A percentile compares a stretch with the other conserved stretches of the same genome.
Conservation (phyloP, 345 rosid genomes). For the Dipteronia dyeriana region DNA sequence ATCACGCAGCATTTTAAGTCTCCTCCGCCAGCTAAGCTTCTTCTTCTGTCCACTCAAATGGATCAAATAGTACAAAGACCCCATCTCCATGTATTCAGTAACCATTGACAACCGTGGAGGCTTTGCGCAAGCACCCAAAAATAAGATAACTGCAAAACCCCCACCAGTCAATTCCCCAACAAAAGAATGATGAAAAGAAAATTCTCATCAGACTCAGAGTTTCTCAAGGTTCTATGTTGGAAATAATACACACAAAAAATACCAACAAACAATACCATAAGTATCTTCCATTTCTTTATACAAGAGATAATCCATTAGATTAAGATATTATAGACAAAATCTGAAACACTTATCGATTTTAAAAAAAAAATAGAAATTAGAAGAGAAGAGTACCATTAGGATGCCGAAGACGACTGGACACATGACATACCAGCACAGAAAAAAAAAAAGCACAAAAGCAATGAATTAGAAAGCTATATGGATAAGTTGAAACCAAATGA, state of each 20-base stretch:
- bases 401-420: slow-evolving; percentile 90
- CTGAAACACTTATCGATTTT: not conserved
- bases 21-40: slow-evolving; percentile 82
- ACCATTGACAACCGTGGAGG: slow-evolving; percentile 94
- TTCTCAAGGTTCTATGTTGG: slow-evolving; percentile 3
- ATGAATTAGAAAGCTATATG: slow-evolving; percentile 38
- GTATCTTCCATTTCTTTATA: not conserved
- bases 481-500: slow-evolving; percentile 21
- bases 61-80: slow-evolving; percentile 83
- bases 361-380: slow-evolving; percentile 5
- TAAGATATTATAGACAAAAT: slow-evolving; percentile 6
- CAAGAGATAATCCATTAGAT: not conserved
- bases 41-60: slow-evolving; percentile 90
- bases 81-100: slow-evolving; percentile 99
- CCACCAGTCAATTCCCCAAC: slow-evolving; percentile 18
- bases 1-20: slow-evolving; percentile 89
- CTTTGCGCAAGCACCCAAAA: slow-evolving; percentile 95
- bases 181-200: slow-evolving; percentile 19
- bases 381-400: slow-evolving; percentile 73
- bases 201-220: not conserved
- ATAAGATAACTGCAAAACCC: slow-evolving; percentile 82
- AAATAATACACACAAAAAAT: not conserved
- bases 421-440: slow-evolving; percentile 35
- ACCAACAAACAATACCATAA: not conserved
- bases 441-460: slow-evolving; percentile 24